Base-by-base conservation (phyloP, 768 basidiomycete species). In the Gelatoporia subvermispora region DNA sequence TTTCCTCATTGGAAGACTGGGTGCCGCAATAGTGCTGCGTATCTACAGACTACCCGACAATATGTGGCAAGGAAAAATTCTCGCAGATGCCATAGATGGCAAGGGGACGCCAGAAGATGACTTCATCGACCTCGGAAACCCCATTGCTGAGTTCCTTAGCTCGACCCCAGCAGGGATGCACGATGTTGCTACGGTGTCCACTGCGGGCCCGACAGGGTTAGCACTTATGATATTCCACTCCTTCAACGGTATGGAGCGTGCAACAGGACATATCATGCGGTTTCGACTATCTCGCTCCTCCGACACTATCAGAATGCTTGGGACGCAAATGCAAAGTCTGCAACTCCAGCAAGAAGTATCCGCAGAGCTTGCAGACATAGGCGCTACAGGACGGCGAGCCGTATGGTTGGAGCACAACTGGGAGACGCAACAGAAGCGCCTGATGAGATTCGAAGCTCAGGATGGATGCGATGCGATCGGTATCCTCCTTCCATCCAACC, bases 321-420 rank as follows among this genome's bases (percentile, higher is more conserved):
- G 22, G 17, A 51, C 43, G 23, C 44, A 54, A 8, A 43, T 53
- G n/a, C 47, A 50, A 41, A 43, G 47, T 15, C 57, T 63, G 28
- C 38, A 45, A 2, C 48, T 64, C 24, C 60, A 57, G 1, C 34
- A 48, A 24, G 57, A 59, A 34, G 56, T 52, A 21, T 62, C 63
- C 2, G 55, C 56, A 20, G 58, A 60, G 31, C 53, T 62, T 8
- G 59, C 63, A 13, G 54, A 59, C 35, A 49, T 69, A 22, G 68
- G 68, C 3, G 51, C 58, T 38, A 72, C 67, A 9, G 79, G 79
- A 3, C 58, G 64, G 4, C 65, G 77, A 34, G 76, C 74, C 3
- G 71, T 81, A 8, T 81, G 79, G 79, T 54, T 80, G 35, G 73
- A 76, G 52, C 72, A 73, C 24, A 67, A 71, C 40, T 74, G 73